Evolutionary conservation across 1,284 basidiomycete genomes (phyloP), one percentile per base, ranked within the genome.

Genomic region (Ustilago curta): DNA sequence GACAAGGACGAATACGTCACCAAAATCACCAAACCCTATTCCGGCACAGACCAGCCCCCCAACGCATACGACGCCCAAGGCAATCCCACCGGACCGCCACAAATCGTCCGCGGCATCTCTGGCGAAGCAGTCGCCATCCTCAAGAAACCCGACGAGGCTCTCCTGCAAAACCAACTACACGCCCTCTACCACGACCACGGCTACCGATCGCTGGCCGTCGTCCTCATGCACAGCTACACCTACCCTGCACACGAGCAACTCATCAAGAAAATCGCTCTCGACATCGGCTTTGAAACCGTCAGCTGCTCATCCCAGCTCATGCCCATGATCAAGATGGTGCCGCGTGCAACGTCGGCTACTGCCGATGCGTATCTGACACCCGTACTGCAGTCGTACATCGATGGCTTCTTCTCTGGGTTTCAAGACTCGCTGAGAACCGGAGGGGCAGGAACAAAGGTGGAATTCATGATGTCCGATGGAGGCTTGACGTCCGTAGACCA

Each of bases 331-430:
- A 84, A 84, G 63, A 92, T 97, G 89, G 93, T 97, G 4, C 92
- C 94, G 0, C 91, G 96, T 6, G 96, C 94, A 0, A 91, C 93
- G 4, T 95, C 93, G 0, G 91, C 93, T 0, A 97, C 94, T 0
- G 96, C 95, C 0, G 96, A 99, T 79, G 97, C 96, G 2, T 99
- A 99, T 84, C 90, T 98, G 31, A 97, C 95, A 0, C 96, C 95
- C 1, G 92, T 97, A 50, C 86, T 97, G 37, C 87, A 89, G 23
- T 88, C 90, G 31, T 97, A 97, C 81, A 89, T 97, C n/a, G 91
- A 95, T 73, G 93, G 94, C 0, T 97, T 97, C 87, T 97, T 95
- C 86, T 85, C 86, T 32, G 94, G 95, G 0, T 97, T 97, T 77
- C 92, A 95, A 74, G 88, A 88, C 37, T 90, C 91, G 72, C 87